phyloP scores from a whole-genome alignment of 1,284 basidiomycete species.

The Ganoderma meredithae region DNA sequence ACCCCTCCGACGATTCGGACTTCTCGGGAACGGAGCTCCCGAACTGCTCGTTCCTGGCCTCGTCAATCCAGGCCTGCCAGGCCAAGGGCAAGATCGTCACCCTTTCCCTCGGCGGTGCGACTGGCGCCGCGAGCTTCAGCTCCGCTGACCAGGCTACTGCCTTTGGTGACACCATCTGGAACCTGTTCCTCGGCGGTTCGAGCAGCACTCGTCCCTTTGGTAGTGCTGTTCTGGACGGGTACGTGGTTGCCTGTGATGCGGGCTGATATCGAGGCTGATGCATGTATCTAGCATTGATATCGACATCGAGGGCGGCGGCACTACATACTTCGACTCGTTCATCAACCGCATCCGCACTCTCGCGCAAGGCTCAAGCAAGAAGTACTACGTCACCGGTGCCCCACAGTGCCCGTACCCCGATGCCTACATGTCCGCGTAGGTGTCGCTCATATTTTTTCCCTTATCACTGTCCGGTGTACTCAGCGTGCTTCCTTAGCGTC shows the following conservation, averaged over 20 bases:
- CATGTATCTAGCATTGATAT: constrained; percentile 56
- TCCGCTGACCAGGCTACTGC: constrained; percentile 58
- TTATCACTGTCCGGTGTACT: background rate
- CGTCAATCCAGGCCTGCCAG: constrained; percentile 67
- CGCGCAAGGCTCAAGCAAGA: constrained; percentile 57
- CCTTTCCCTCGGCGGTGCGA: constrained; percentile 68
- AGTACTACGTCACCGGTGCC: constrained; percentile 69
- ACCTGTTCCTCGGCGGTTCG: constrained; percentile 68
- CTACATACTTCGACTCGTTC: constrained; percentile 59
- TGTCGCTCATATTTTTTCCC: background rate
- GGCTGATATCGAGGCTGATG: background rate
- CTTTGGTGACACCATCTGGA: constrained; percentile 70
- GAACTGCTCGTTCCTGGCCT: constrained; percentile 61
- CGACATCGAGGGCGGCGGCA: constrained; percentile 69
- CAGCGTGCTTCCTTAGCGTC: constrained; percentile 39
- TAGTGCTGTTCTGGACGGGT: constrained; percentile 71
- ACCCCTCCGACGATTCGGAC: constrained; percentile 45
- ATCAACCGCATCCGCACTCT: constrained; percentile 58
- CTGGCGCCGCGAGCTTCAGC: constrained; percentile 57
- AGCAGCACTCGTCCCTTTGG: constrained; percentile 68
- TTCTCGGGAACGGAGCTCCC: constrained; percentile 65
- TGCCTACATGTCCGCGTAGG: constrained; percentile 54
- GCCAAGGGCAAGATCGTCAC: constrained; percentile 71
- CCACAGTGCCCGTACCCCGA: constrained; percentile 75
- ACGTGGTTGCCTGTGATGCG: constrained; percentile 25